These are phyloP conservation scores for Magnolia officinalis DNA, from an alignment of 164 flowering plant species.

Conservation along the genomic window DNA sequence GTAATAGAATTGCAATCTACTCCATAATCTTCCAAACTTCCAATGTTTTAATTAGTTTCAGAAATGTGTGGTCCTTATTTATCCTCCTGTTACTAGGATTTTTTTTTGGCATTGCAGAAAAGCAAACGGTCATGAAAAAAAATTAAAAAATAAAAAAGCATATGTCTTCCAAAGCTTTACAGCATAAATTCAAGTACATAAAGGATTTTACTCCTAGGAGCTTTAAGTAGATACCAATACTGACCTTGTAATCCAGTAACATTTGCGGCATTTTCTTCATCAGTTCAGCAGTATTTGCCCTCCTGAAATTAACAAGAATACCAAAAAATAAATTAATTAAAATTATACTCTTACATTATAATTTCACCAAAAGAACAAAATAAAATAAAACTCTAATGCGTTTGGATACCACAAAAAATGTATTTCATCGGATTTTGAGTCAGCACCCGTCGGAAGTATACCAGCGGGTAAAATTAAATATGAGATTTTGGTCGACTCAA, in stretches of 20 bases:
- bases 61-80: too few species aligned
- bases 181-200: background rate
- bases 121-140: background rate
- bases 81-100: too few species aligned
- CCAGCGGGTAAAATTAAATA: too few species aligned
- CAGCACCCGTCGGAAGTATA: too few species aligned
- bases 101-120: background rate
- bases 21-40: too few species aligned
- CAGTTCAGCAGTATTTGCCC: constrained; percentile 66
- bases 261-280: constrained; percentile 89
- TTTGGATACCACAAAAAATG: background rate
- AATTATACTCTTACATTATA: background rate
- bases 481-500: too few species aligned
- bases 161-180: background rate
- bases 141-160: too few species aligned
- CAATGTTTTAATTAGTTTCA: too few species aligned
- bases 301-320: constrained; percentile 12
- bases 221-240: background rate
- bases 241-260: constrained; percentile 62
- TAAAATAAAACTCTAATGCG: background rate
- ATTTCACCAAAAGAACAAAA: background rate
- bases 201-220: background rate
- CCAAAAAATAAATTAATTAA: background rate
- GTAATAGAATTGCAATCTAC: too few species aligned
- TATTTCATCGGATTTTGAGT: too few species aligned